These are phyloP conservation scores for Podospora pseudoanserina DNA, from an alignment of 495 filamentous ascomycete genomes.

Conservation along the genomic window DNA sequence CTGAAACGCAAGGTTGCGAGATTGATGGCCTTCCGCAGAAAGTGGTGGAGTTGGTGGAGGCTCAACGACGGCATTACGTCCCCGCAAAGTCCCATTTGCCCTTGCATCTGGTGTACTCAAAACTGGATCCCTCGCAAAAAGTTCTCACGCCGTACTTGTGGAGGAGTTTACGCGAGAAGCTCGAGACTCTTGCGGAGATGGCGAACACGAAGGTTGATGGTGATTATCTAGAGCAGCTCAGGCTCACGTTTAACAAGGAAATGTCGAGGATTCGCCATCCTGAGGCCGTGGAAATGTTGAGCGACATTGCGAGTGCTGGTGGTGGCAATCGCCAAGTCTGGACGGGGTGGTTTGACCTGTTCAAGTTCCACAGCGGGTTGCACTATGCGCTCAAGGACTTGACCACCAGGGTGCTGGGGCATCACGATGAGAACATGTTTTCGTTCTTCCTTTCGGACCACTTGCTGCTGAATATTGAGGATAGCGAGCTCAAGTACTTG, in stretches of 20 bases:
- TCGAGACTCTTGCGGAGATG: background rate
- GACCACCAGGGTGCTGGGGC: slow-evolving; percentile 8
- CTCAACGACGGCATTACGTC: slow-evolving; percentile 35
- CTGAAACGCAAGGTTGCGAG: background rate
- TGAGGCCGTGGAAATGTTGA: background rate
- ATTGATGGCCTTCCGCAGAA: background rate
- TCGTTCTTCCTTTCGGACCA: slow-evolving; percentile 32
- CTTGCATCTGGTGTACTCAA: slow-evolving; percentile 17
- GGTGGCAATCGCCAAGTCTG: background rate
- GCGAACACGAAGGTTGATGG: background rate
- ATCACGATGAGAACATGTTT: slow-evolving; percentile 12
- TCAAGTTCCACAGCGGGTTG: slow-evolving; percentile 13
- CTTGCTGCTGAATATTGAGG: slow-evolving; percentile 30
- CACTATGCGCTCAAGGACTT: background rate
- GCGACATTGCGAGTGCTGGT: background rate
- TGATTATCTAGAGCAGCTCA: background rate
- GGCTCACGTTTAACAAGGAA: no score
- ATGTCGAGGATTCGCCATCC: no score
- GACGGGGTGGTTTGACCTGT: background rate
- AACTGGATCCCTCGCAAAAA: slow-evolving; percentile 27
- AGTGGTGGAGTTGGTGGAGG: background rate
- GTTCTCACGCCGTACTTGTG: slow-evolving; percentile 36
- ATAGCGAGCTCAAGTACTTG: slow-evolving; percentile 42
- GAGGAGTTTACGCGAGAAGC: slow-evolving; percentile 14
- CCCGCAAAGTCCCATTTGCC: background rate